A percentile compares a stretch with the other conserved stretches of the same genome.
phyloP scores from a whole-genome alignment of 179 eudicot genomes.

The Camellia oleifera region DNA sequence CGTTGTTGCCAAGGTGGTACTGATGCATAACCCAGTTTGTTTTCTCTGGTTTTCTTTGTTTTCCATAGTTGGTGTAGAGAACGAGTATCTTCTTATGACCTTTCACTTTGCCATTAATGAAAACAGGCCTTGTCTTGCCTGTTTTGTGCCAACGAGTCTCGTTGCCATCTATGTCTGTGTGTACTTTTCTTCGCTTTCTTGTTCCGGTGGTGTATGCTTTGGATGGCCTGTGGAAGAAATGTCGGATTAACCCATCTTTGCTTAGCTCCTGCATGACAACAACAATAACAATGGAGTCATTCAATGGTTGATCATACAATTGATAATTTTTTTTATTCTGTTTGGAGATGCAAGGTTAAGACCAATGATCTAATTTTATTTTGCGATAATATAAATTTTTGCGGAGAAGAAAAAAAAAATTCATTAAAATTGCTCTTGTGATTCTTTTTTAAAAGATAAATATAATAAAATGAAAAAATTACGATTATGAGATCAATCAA shows the following conservation, averaged over 20 bases:
- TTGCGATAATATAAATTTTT: no score
- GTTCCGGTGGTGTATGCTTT: conserved; percentile 84
- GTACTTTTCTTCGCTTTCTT: conserved; percentile 63
- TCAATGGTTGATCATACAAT: neutral
- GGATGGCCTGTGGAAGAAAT: conserved; percentile 70
- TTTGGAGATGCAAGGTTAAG: neutral
- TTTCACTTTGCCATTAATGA: conserved; percentile 31
- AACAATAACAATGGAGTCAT: neutral
- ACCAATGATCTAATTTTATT: no score
- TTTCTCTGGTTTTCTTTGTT: conserved; percentile 65
- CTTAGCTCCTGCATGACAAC: conserved; percentile 47
- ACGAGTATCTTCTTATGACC: conserved; percentile 76
- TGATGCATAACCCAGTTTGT: conserved; percentile 89
- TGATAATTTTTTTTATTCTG: neutral
- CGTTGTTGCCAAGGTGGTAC: conserved; percentile 61
- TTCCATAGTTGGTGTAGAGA: conserved; percentile 67
- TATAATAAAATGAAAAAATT: no score
- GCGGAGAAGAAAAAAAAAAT: no score
- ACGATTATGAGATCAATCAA: no score
- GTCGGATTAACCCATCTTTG: conserved; percentile 61
- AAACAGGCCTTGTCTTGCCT: conserved; percentile 62
- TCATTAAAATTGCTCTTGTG: no score
- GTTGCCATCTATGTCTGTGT: conserved; percentile 37
- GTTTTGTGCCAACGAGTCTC: conserved; percentile 88
- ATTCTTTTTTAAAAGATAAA: no score